A percentile compares a stretch with the other conserved stretches of the same genome.
These are phyloP conservation scores for Remersonia thermophila DNA, from an alignment of 2,329 filamentous ascomycete species.

Conservation along the genomic window DNA sequence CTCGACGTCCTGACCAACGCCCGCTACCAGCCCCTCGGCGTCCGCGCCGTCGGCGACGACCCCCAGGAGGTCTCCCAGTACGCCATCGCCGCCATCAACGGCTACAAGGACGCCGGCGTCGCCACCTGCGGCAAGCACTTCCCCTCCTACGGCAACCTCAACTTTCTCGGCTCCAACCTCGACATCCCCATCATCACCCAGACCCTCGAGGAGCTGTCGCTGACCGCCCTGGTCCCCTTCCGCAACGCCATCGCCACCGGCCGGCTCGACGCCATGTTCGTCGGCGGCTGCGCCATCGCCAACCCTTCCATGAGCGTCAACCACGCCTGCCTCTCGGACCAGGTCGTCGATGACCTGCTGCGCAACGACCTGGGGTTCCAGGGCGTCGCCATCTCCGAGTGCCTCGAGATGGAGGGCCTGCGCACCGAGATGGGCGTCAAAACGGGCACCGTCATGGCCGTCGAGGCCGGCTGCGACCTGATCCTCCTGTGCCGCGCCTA, in stretches of 20 bases:
- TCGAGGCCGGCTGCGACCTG: conserved; percentile 89
- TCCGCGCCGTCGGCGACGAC: conserved; percentile 82
- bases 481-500: conserved; percentile 81
- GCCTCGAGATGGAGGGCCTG: conserved; percentile 90
- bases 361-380: conserved; percentile 82
- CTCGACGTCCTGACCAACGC: conserved; percentile 90
- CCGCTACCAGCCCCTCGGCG: conserved; percentile 78
- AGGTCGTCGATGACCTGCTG: conserved; percentile 81
- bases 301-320: conserved; percentile 88
- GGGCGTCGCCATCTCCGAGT: conserved; percentile 89
- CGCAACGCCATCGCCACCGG: conserved; percentile 79
- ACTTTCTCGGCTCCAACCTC: conserved; percentile 80
- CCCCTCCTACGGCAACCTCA: conserved; percentile 87
- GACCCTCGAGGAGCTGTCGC: conserved; percentile 78
- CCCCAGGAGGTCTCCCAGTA: conserved; percentile 91
- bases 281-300: conserved; percentile 85
- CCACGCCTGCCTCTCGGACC: conserved; percentile 85
- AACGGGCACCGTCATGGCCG: conserved; percentile 92
- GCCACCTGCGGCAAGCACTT: conserved; percentile 93
- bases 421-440: conserved; percentile 95
- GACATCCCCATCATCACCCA: conserved; percentile 95
- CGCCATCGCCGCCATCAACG: conserved; percentile 79
- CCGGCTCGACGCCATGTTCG: conserved; percentile 80
- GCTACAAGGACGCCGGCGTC: conserved; percentile 81
- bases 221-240: conserved; percentile 87